phyloP scores from a whole-genome alignment of 1,284 basidiomycete species.

The Phellinidium pouzarii region DNA sequence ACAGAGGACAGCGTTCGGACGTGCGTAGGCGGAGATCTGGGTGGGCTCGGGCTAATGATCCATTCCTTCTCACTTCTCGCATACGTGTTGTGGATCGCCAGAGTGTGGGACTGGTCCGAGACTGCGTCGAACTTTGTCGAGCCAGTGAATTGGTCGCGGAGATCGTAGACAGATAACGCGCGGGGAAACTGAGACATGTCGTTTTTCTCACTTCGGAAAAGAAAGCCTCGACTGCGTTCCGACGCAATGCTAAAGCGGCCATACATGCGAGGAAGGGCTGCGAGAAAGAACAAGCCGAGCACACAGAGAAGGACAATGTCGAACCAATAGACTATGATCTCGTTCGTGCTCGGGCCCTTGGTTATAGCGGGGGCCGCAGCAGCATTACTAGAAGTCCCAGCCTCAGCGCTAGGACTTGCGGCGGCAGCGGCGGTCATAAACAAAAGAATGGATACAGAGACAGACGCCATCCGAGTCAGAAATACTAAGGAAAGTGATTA shows the following conservation, averaged over 20 bases:
- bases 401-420: not conserved
- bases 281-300: constrained; percentile 33
- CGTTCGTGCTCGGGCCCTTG: constrained; percentile 5
- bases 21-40: not conserved
- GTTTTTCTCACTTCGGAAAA: constrained; percentile 26
- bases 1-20: constrained; percentile 6
- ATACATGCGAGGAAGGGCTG: constrained; percentile 40
- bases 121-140: not conserved
- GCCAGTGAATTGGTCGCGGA: not conserved
- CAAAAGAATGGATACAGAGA: no score
- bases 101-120: constrained; percentile 13
- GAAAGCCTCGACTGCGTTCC: constrained; percentile 39
- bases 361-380: not conserved
- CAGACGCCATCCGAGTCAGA: no score
- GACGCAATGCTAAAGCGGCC: constrained; percentile 39
- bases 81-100: not conserved
- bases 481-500: no score
- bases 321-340: constrained; percentile 21
- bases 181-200: not conserved
- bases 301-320: constrained; percentile 38
- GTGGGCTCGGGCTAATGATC: not conserved
- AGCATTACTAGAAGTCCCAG: not conserved
- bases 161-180: not conserved
- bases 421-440: not conserved
- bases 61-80: not conserved